phyloP scores from a whole-genome alignment of 192 early-diverging fungal genomes.

The Backusella liffmaniae region DNA sequence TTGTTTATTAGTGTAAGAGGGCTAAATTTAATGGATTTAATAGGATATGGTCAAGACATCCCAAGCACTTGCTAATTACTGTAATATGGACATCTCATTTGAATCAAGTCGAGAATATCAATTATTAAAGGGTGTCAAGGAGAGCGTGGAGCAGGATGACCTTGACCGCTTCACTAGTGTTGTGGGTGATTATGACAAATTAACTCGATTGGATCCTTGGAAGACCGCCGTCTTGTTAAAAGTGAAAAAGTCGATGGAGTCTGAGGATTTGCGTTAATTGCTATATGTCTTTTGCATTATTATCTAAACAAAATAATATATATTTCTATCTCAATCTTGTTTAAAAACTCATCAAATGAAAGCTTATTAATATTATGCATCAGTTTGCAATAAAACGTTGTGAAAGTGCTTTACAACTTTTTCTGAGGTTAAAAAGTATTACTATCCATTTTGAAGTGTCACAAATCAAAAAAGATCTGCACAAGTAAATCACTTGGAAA shows the following conservation, averaged over 20 bases:
- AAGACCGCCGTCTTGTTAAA: constrained; percentile 89
- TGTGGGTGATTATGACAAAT: constrained; percentile 80
- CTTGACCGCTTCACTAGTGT: constrained; percentile 79
- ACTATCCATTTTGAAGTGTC: background rate
- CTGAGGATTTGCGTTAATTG: constrained; percentile 20
- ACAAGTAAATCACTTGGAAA: background rate
- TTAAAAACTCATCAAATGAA: background rate
- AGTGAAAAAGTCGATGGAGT: constrained; percentile 81
- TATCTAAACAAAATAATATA: background rate
- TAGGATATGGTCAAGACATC: constrained; percentile 78
- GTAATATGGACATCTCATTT: constrained; percentile 88
- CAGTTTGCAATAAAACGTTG: background rate
- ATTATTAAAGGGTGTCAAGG: constrained; percentile 71
- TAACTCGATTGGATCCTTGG: constrained; percentile 95
- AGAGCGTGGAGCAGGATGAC: constrained; percentile 76
- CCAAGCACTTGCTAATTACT: constrained; percentile 81
- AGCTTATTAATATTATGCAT: background rate
- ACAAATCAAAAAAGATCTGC: background rate
- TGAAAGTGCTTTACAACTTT: background rate
- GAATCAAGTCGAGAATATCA: constrained; percentile 79
- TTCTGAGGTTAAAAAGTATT: background rate
- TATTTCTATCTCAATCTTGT: background rate
- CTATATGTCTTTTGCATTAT: background rate
- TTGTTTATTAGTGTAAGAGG: background rate
- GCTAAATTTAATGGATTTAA: background rate